Base-by-base conservation (phyloP, 1,139 yeast species). In the Hyphopichia burtonii region DNA sequence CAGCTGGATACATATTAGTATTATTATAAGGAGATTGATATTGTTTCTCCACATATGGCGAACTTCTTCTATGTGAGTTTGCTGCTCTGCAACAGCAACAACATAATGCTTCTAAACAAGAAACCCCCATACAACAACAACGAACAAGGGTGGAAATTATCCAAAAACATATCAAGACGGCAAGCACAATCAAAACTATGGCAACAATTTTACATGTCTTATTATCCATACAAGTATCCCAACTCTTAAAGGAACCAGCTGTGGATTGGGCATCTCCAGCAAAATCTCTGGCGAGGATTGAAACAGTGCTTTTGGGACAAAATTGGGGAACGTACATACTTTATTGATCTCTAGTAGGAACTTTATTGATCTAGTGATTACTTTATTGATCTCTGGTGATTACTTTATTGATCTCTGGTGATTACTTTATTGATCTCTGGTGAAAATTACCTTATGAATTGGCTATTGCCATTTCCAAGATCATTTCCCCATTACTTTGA, bases 161-260 rank as follows among this genome's bases (percentile, higher is more conserved):
- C 82, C 82, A 78, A 6, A 76, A 49, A 2, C 57, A 54, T 11
- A 77, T 42, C 37, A 78, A 58, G 8, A 59, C 68, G 0, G 82
- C 93, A 11, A 87, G 54, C 0, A 73, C 80, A 2, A 86, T 83
- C 5, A 86, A 82, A n/a, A 86, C 85, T 38, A 87, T 86, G 9
- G 87, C 91, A 16, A 84, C 78, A 47, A 86, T 78, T 58, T 86
- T 86, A 63, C 96, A 87, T 32, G 82, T 72, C 32, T 66, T 79
- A 59, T 86, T 83, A 54, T 76, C 82, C 94, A 86, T 86, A 64
- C 96, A 87, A 2, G 86, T 78, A 56, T 83, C 80, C 94, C 95
- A 87, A 37, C 64, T 55, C 53, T 69, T 78, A 67, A 85, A 84
- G 2, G 88, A 69, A 17, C 74, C 56, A 8, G 82, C 83, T 0